Evolutionary conservation across 495 filamentous ascomycete species (phyloP).

Genomic region (Talaromyces liani): DNA sequence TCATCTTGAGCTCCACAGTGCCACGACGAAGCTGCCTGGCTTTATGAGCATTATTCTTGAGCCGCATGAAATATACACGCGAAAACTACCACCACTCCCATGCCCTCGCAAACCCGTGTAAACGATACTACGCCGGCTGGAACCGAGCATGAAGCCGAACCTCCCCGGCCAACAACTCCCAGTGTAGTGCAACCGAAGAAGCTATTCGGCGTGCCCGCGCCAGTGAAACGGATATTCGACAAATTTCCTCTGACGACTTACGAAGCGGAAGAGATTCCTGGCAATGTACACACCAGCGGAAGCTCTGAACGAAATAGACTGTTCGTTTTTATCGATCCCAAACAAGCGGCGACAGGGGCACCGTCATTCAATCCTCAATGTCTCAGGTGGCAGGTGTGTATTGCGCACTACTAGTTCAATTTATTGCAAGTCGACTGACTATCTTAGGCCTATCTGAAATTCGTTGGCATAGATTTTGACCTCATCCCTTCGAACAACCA

Average conservation of each 20-base stretch:
- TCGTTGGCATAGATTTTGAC: conserved; percentile 61
- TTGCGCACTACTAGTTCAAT: background rate
- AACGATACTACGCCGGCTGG: background rate
- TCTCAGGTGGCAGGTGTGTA: conserved; percentile 88
- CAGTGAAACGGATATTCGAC: conserved; percentile 78
- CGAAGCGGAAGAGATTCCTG: conserved; percentile 69
- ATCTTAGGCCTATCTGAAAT: conserved; percentile 72
- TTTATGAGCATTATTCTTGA: background rate
- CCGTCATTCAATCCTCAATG: conserved; percentile 91
- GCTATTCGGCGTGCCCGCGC: conserved; percentile 62
- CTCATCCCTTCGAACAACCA: conserved; percentile 81
- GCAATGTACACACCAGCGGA: conserved; percentile 39
- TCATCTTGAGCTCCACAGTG: background rate
- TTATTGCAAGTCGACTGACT: background rate
- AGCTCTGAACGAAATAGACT: conserved; percentile 49
- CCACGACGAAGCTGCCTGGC: background rate
- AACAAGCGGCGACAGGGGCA: conserved; percentile 51
- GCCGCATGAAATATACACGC: background rate
- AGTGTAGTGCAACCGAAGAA: conserved; percentile 14
- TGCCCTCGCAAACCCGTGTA: conserved; percentile 25
- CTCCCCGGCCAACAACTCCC: conserved; percentile 3
- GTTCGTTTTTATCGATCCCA: conserved; percentile 68
- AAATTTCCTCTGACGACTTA: conserved; percentile 71
- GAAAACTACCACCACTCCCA: conserved; percentile 12
- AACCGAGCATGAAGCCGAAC: conserved; percentile 11